Evolutionary conservation across 1,284 basidiomycete species (phyloP).

Genomic region (Inonotus obliquus): DNA sequence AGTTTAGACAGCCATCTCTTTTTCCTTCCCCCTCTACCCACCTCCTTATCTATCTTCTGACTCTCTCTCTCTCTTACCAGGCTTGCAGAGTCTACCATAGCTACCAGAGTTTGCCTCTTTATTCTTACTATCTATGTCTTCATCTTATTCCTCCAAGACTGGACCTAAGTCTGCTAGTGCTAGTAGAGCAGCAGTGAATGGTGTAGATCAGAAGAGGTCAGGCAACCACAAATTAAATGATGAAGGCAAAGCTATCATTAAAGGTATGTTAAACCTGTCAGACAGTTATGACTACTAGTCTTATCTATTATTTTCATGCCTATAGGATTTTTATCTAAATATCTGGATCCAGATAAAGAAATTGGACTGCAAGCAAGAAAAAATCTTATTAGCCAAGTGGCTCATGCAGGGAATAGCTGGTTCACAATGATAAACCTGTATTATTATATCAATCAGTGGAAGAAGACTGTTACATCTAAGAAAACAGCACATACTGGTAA

Average conservation of each 20-base stretch:
- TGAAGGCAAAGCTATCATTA: neutral
- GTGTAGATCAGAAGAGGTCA: too few species aligned
- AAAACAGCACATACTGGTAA: neutral
- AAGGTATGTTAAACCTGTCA: neutral
- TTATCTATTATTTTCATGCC: neutral
- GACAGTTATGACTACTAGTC: neutral
- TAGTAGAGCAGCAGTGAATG: too few species aligned
- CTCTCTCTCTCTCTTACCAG: too few species aligned
- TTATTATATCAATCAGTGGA: neutral
- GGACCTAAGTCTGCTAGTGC: too few species aligned
- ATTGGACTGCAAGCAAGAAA: neutral
- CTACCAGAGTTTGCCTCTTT: too few species aligned
- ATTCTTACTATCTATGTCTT: too few species aligned
- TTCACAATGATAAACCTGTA: neutral
- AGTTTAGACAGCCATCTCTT: too few species aligned
- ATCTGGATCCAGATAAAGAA: neutral
- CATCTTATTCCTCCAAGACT: too few species aligned
- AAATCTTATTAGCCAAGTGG: neutral
- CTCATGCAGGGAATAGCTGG: neutral
- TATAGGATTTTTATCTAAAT: neutral
- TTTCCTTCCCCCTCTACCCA: too few species aligned
- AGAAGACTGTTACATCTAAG: neutral
- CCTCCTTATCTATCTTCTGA: too few species aligned
- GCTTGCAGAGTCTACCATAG: too few species aligned
- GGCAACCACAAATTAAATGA: neutral